phyloP scores from a whole-genome alignment of 2,329 filamentous ascomycete species.

The Exserohilum turcica region DNA sequence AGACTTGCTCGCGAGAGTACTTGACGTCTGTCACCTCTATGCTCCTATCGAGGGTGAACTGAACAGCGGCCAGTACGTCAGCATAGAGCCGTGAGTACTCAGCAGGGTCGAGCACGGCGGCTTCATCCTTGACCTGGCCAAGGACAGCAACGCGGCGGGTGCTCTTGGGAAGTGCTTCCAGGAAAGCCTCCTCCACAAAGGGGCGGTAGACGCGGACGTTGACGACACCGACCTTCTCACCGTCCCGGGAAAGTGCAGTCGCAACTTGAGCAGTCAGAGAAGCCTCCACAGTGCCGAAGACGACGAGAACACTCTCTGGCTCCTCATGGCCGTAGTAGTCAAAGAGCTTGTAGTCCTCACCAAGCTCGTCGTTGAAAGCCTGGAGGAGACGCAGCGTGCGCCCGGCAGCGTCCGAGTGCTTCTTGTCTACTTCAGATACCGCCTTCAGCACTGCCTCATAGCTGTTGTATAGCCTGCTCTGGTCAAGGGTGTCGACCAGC shows the following conservation, averaged over 20 bases:
- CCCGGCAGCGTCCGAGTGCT: conserved; percentile 71
- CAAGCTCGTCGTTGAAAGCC: conserved; percentile 86
- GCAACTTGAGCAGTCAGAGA: conserved; percentile 84
- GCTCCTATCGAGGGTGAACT: conserved; percentile 65
- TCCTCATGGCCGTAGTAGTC: conserved; percentile 87
- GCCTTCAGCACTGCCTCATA: conserved; percentile 71
- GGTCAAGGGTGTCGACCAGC: conserved; percentile 80
- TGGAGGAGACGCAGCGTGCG: conserved; percentile 73
- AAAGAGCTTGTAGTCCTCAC: conserved; percentile 89
- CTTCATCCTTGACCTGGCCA: conserved; percentile 80
- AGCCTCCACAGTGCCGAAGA: conserved; percentile 89
- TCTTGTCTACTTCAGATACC: conserved; percentile 67
- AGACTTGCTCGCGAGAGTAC: conserved; percentile 75
- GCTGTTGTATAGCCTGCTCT: conserved; percentile 68
- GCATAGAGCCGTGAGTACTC: conserved; percentile 85
- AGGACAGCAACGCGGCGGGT: conserved; percentile 80
- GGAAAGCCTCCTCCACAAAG: conserved; percentile 92
- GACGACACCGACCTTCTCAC: conserved; percentile 81
- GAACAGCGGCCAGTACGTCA: conserved; percentile 85
- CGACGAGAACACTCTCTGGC: conserved; percentile 82
- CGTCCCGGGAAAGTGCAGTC: conserved; percentile 70
- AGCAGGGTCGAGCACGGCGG: conserved; percentile 73
- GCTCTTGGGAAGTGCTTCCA: conserved; percentile 77
- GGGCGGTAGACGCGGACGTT: conserved; percentile 93
- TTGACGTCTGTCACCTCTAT: conserved; percentile 82